Conservation (phyloP, 148 eudicot genomes). For the Rhododendron ferrugineum region DNA sequence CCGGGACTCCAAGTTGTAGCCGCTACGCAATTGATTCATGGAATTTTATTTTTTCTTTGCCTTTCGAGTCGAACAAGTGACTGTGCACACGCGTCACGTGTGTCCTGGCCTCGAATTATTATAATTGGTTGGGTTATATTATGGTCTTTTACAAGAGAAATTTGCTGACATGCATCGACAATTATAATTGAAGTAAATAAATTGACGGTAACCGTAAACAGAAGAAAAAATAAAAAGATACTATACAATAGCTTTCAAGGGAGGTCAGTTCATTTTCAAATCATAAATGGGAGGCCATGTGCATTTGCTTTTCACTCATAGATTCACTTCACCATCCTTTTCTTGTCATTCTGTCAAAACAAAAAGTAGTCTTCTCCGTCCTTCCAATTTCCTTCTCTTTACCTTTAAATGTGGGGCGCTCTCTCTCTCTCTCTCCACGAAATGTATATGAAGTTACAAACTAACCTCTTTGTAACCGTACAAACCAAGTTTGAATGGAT, state of each 20-base stretch:
- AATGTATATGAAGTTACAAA: neutral
- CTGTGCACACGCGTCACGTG: neutral
- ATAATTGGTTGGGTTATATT: neutral
- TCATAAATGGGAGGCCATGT: neutral
- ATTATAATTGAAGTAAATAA: neutral
- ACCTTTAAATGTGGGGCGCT: neutral
- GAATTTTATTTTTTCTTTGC: too few species aligned
- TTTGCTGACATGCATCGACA: neutral
- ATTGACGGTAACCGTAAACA: too few species aligned
- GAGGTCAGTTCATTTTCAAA: neutral
- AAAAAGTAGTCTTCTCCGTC: neutral
- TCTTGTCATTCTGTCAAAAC: neutral
- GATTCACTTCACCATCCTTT: neutral
- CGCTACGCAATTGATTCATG: neutral
- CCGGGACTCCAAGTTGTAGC: neutral
- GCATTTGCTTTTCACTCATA: neutral
- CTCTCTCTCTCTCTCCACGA: neutral
- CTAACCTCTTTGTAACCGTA: too few species aligned
- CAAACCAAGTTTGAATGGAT: neutral
- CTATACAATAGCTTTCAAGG: neutral
- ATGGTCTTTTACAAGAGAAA: neutral
- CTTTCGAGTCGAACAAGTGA: neutral
- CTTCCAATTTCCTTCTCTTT: neutral
- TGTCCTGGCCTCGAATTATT: neutral
- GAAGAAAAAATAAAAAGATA: neutral